These are phyloP conservation scores for Trebouxia sp. DNA, from an alignment of 139 green algal species.

Conservation along the genomic window DNA sequence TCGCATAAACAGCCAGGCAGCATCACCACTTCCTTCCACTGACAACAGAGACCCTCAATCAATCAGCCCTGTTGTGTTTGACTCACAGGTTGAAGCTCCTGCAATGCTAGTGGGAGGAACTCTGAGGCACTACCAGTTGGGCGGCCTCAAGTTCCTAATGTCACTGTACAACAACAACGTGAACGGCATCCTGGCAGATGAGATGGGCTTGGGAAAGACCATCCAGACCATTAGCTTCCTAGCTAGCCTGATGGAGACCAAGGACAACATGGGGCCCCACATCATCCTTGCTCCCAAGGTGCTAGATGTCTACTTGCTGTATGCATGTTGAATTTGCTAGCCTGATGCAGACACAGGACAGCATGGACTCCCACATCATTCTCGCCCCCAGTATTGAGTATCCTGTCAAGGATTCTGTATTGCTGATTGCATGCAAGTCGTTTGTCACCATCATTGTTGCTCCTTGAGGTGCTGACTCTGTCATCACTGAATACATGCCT, in stretches of 20 bases:
- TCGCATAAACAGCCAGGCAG: no score
- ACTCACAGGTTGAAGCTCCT: conserved; percentile 41
- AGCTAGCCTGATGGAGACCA: conserved; percentile 60
- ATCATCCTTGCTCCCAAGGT: conserved; percentile 72
- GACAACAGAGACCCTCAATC: neutral
- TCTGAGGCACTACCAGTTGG: conserved; percentile 53
- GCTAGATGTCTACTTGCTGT: no score
- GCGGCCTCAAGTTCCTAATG: conserved; percentile 63
- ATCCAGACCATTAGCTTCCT: conserved; percentile 61
- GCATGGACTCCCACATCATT: conserved; percentile 68
- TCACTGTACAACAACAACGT: conserved; percentile 70
- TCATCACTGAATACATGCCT: no score
- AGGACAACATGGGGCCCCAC: conserved; percentile 66
- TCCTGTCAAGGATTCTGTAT: no score
- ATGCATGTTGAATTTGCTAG: no score
- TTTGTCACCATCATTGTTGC: no score
- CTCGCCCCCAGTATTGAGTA: conserved; percentile 71
- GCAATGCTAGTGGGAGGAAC: conserved; percentile 46
- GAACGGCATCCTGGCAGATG: conserved; percentile 70
- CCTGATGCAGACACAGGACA: conserved; percentile 59
- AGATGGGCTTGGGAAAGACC: conserved; percentile 68
- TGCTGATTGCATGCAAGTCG: no score
- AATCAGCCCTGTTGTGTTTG: neutral
- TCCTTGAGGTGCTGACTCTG: no score
- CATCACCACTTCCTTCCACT: no score